Conservation (phyloP, 2,329 filamentous ascomycete genomes). For the Didymella pomorum region DNA sequence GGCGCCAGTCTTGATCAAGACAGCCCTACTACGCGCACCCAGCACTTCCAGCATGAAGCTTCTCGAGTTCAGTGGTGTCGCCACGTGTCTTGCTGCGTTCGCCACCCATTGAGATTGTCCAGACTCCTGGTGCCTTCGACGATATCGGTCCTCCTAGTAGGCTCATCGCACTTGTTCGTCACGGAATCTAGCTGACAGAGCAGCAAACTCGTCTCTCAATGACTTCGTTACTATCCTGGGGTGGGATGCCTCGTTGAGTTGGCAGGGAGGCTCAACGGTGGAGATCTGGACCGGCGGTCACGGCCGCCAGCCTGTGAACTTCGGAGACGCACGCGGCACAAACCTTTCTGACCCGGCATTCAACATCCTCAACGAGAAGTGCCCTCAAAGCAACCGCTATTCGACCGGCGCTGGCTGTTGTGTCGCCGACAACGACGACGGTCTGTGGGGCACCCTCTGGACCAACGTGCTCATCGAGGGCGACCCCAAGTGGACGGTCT, state of each 20-base stretch:
- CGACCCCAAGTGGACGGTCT: neutral
- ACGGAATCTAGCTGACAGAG: neutral
- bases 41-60: neutral
- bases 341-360: conserved; percentile 4
- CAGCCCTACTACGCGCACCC: no score
- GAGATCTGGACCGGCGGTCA: conserved; percentile 8
- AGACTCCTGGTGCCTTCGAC: neutral
- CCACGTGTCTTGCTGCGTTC: neutral
- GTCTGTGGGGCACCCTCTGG: neutral
- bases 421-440: neutral
- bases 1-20: no score
- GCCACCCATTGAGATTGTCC: neutral
- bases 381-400: neutral
- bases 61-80: neutral
- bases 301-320: conserved; percentile 3
- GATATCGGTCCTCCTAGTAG: neutral
- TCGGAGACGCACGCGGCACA: conserved; percentile 1
- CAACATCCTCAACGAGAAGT: neutral
- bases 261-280: neutral
- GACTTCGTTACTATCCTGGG: neutral
- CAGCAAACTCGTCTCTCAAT: neutral
- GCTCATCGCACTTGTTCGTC: neutral
- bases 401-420: neutral
- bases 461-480: conserved; percentile 4
- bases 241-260: neutral